Conservation (phyloP, 2,329 filamentous ascomycete species). For the Aspergillus brasiliensis region DNA sequence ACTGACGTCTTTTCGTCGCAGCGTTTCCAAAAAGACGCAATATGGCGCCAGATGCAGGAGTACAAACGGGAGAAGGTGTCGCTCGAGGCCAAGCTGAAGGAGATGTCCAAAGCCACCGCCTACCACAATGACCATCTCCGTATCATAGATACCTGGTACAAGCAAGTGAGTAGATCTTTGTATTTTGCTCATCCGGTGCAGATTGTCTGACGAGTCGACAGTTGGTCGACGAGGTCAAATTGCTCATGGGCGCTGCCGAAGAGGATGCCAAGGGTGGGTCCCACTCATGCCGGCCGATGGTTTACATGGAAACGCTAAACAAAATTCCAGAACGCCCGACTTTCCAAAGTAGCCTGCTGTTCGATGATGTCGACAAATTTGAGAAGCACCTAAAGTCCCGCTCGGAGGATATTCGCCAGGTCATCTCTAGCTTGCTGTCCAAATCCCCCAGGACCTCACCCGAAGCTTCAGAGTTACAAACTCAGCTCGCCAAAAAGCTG, state of each 20-base stretch:
- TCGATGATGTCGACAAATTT: constrained; percentile 63
- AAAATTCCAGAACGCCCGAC: constrained; percentile 22
- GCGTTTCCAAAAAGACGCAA: constrained; percentile 94
- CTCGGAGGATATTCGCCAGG: constrained; percentile 73
- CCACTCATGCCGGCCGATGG: not conserved
- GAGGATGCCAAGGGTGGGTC: constrained; percentile 34
- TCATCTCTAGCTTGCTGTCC: constrained; percentile 70
- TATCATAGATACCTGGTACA: constrained; percentile 89
- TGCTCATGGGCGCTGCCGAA: constrained; percentile 37
- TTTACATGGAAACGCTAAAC: constrained; percentile 7
- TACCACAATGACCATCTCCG: constrained; percentile 93
- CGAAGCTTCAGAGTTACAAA: constrained; percentile 72
- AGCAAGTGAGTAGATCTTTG: constrained; percentile 66
- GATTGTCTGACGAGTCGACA: constrained; percentile 25
- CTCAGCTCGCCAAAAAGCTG: constrained; percentile 72
- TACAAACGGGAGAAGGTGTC: constrained; percentile 88
- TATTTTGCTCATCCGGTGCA: not conserved
- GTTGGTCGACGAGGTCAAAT: constrained; percentile 52
- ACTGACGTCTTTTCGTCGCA: constrained; percentile 46
- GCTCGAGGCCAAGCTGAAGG: constrained; percentile 77
- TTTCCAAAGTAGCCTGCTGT: constrained; percentile 58
- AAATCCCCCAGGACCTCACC: constrained; percentile 54
- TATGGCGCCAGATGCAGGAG: constrained; percentile 95
- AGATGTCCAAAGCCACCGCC: constrained; percentile 73
- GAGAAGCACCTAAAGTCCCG: constrained; percentile 77